A percentile compares a stretch with the other conserved stretches of the same genome.
Evolutionary conservation across 148 eudicot genomes (phyloP).

Genomic region (Camellia sinensis): DNA sequence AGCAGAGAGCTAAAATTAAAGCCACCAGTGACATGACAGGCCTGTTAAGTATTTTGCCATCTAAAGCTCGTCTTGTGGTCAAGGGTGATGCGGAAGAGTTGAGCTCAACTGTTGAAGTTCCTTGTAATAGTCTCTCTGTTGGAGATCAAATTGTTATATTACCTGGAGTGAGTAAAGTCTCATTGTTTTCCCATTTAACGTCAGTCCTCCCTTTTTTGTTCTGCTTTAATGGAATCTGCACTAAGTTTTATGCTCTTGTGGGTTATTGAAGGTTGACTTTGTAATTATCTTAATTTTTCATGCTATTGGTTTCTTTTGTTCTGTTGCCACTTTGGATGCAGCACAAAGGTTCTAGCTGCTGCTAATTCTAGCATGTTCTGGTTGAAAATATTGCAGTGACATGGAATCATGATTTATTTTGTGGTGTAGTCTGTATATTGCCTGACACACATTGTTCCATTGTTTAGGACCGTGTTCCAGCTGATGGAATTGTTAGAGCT

Average conservation of each 20-base stretch:
- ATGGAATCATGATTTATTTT: background rate
- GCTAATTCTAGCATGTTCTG: background rate
- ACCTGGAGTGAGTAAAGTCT: constrained; percentile 77
- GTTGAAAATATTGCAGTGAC: background rate
- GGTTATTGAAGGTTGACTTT: background rate
- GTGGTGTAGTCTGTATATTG: background rate
- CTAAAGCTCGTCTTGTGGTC: constrained; percentile 92
- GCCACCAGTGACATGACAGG: constrained; percentile 97
- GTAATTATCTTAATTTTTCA: constrained; percentile 1
- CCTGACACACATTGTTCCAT: constrained; percentile 15
- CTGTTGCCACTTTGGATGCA: background rate
- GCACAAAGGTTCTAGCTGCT: background rate
- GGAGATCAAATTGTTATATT: constrained; percentile 91
- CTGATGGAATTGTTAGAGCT: constrained; percentile 86
- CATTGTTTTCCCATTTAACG: background rate
- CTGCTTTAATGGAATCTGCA: background rate
- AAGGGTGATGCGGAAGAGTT: constrained; percentile 46
- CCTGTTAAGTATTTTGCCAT: constrained; percentile 78
- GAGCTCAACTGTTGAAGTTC: constrained; percentile 80
- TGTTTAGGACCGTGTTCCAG: constrained; percentile 90
- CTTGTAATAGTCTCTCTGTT: constrained; percentile 73
- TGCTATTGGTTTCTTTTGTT: background rate
- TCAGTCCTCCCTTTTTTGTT: background rate
- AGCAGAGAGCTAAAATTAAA: constrained; percentile 95
- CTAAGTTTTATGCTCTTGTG: background rate